Evolutionary conservation across 2,329 filamentous ascomycete genomes (phyloP).

Genomic region (Spiromastix sp.): DNA sequence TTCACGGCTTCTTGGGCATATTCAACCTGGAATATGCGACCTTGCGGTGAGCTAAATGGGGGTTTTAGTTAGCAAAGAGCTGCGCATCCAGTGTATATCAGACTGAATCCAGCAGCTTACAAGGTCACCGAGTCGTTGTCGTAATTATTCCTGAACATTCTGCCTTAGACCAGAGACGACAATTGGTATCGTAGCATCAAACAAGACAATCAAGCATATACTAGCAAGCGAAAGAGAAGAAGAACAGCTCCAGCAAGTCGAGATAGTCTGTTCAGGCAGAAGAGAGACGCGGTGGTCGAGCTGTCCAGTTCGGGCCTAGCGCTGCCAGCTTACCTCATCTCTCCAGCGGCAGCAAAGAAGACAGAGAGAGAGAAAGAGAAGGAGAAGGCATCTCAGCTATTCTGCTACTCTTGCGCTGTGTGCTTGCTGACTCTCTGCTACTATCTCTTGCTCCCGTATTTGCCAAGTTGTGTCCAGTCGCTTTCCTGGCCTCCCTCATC

Average conservation of each 20-base stretch:
- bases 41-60: slow-evolving; percentile 82
- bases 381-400: too few relatives aligned
- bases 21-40: slow-evolving; percentile 98
- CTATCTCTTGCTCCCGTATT: slow-evolving; percentile 9
- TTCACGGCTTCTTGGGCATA: slow-evolving; percentile 98
- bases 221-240: too few relatives aligned
- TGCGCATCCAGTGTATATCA: not conserved
- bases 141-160: slow-evolving; percentile 99
- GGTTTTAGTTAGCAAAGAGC: slow-evolving; percentile 2
- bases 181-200: too few relatives aligned
- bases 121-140: slow-evolving; percentile 99
- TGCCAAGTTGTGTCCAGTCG: not conserved
- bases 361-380: too few relatives aligned
- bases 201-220: too few relatives aligned
- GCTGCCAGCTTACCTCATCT: not conserved
- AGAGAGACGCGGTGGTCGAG: slow-evolving; percentile 11
- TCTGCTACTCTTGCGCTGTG: too few relatives aligned
- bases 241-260: too few relatives aligned
- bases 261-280: slow-evolving; percentile 9
- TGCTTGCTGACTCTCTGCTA: too few relatives aligned
- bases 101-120: slow-evolving; percentile 59
- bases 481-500: not conserved
- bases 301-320: slow-evolving; percentile 11
- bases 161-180: slow-evolving; percentile 20
- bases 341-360: too few relatives aligned